These are phyloP conservation scores for Monosporascus sp. DNA, from an alignment of 2,329 filamentous ascomycete genomes.

Conservation along the genomic window DNA sequence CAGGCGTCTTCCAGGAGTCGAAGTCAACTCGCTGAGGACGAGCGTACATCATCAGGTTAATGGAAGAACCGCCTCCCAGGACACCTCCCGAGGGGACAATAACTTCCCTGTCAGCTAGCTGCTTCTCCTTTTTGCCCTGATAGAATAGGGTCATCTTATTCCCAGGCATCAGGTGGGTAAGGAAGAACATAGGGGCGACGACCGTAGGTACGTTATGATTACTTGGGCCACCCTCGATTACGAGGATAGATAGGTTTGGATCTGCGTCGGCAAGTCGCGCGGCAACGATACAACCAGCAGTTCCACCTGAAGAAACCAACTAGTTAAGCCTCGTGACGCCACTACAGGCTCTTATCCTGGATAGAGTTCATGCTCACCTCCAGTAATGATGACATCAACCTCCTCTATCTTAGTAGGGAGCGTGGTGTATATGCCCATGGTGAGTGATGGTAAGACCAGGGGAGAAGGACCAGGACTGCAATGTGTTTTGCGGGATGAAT, in stretches of 20 bases:
- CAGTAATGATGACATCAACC: no score
- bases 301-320: background rate
- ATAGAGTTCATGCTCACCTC: no score
- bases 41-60: conserved; percentile 35
- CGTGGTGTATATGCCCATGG: no score
- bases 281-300: background rate
- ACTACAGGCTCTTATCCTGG: no score
- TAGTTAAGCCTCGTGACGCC: no score
- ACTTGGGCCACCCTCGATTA: background rate
- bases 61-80: conserved; percentile 43
- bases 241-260: background rate
- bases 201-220: background rate
- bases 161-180: conserved; percentile 37
- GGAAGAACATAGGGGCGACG: conserved; percentile 40
- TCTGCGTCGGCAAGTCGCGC: background rate
- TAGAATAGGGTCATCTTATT: conserved; percentile 42
- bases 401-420: no score
- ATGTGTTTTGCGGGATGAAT: no score
- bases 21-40: conserved; percentile 17
- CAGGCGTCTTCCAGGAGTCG: conserved; percentile 3
- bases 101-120: conserved; percentile 36
- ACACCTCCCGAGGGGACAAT: conserved; percentile 34
- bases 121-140: conserved; percentile 19
- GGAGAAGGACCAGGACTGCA: no score
- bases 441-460: no score